Base-by-base conservation (phyloP, 208 protist genomes). In the Acanthamoeba royreba region DNA sequence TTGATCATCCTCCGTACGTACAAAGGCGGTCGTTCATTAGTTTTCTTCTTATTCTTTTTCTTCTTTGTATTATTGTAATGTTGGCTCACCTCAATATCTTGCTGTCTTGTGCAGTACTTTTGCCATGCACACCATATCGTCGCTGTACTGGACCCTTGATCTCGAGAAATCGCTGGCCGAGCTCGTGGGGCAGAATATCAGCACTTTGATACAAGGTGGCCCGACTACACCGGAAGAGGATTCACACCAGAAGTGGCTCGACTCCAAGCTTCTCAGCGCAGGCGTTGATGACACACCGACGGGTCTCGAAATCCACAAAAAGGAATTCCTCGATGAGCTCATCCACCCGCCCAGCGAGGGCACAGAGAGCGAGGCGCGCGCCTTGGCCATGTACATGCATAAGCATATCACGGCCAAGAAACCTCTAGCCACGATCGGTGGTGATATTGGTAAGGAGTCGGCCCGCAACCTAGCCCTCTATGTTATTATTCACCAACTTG, bases 321-420 rank as follows among this genome's bases (percentile, higher is more conserved):
- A 72, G 35, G 28, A 81, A 45, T 92, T 92, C 58, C 47, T 92
- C 28, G 61, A 92, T 2, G 53, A 72, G 17, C 63, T 92, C 61
- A 81, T 92, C 45, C 13, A 22, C 35, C 28, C 79, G 40, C 55
- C 87, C 35, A 5, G 52, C 4, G 49, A 91, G 52, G 11, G 42
- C 42, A n/a, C n/a, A n/a, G 72, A 83, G 72, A 81, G 58, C 31
- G 58, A 92, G 31, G 87, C 87, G 28, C 28, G 40, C 22, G 25
- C 52, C 15, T 61, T 92, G 22, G 87, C 87, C 63, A 31, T n/a
- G 31, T 92, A 79, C 33, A 92, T 92, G 87, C 53, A 92, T n/a
- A 35, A 45, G 19, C 53, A 92, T n/a, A 79, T 92, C 11, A 72
- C 63, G 3, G 87, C 61, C 87, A 92, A 92, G 49, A 92, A 92